A percentile compares a stretch with the other conserved stretches of the same genome.
phyloP scores from a whole-genome alignment of 2,329 filamentous ascomycete species.

The Aspergillus novofumigatus region DNA sequence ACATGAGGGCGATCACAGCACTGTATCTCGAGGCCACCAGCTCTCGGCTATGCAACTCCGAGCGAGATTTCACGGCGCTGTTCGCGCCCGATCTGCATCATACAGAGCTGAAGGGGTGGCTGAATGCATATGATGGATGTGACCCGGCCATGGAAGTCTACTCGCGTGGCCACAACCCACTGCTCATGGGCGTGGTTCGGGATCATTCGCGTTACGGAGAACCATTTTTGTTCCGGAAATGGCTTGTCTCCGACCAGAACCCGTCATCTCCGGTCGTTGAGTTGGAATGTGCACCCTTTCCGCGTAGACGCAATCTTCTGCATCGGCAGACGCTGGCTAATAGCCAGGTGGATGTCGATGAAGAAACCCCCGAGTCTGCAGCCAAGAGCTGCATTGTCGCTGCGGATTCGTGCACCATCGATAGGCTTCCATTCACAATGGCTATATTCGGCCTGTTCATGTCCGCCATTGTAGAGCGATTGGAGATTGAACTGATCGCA shows the following conservation, averaged over 20 bases:
- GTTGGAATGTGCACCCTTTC: conserved; percentile 25
- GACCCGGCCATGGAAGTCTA: conserved; percentile 21
- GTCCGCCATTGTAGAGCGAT: conserved; percentile 67
- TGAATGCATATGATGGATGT: conserved; percentile 15
- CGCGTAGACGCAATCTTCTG: conserved; percentile 26
- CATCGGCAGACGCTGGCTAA: conserved; percentile 9
- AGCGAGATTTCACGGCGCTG: conserved; percentile 24
- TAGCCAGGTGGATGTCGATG: conserved; percentile 1
- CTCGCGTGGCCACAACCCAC: conserved; percentile 1
- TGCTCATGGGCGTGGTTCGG: conserved; percentile 23
- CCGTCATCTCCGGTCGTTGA: conserved; percentile 8
- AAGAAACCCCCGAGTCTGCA: conserved; percentile 1
- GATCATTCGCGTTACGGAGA: conserved; percentile 22
- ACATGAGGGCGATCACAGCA: conserved; percentile 30
- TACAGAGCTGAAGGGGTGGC: conserved; percentile 18
- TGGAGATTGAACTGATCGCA: conserved; percentile 63
- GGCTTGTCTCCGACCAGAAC: conserved; percentile 14
- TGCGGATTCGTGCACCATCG: conserved; percentile 27
- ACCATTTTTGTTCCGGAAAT: conserved; percentile 22
- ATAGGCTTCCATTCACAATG: conserved; percentile 44
- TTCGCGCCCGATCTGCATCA: conserved; percentile 22
- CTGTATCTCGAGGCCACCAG: conserved; percentile 24
- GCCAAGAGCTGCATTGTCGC: conserved; percentile 19
- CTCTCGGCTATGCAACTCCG: conserved; percentile 1
- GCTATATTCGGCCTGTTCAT: conserved; percentile 57